Conservation (phyloP, 805 yeast genomes). For the Sungouiozyma ichnusensis region DNA sequence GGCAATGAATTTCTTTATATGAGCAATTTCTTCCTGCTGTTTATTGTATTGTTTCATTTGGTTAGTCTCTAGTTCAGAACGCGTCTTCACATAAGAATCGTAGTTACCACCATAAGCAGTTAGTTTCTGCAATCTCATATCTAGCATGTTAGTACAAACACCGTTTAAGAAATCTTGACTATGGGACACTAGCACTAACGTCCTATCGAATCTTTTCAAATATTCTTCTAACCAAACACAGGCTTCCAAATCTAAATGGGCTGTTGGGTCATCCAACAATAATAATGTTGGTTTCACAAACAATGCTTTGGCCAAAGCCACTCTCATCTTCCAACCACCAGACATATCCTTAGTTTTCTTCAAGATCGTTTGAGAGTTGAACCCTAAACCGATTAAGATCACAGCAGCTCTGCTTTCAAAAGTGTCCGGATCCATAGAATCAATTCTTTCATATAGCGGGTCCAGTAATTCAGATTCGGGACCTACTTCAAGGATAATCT, state of each 20-base stretch:
- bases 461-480: constrained; percentile 86
- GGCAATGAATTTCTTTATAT: constrained; percentile 97
- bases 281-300: constrained; percentile 95
- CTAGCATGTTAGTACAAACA: constrained; percentile 96
- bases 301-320: constrained; percentile 93
- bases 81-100: constrained; percentile 92
- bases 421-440: constrained; percentile 89
- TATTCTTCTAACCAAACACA: constrained; percentile 99
- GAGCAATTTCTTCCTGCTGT: constrained; percentile 98
- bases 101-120: constrained; percentile 92
- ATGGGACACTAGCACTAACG: constrained; percentile 89
- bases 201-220: constrained; percentile 87
- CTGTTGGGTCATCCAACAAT: constrained; percentile 96
- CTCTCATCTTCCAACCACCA: constrained; percentile 99
- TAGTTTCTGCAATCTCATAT: constrained; percentile 80
- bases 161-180: constrained; percentile 99
- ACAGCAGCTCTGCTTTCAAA: constrained; percentile 95
- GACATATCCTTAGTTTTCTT: constrained; percentile 98
- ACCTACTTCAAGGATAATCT: constrained; percentile 79
- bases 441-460: constrained; percentile 88
- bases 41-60: constrained; percentile 95
- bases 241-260: constrained; percentile 97
- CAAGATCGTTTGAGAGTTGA: constrained; percentile 73
- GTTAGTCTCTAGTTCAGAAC: constrained; percentile 86
- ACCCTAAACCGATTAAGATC: constrained; percentile 94